Evolutionary conservation across 495 filamentous ascomycete species (phyloP), one percentile per base, ranked within the genome.

Genomic region (Podospora sp.): DNA sequence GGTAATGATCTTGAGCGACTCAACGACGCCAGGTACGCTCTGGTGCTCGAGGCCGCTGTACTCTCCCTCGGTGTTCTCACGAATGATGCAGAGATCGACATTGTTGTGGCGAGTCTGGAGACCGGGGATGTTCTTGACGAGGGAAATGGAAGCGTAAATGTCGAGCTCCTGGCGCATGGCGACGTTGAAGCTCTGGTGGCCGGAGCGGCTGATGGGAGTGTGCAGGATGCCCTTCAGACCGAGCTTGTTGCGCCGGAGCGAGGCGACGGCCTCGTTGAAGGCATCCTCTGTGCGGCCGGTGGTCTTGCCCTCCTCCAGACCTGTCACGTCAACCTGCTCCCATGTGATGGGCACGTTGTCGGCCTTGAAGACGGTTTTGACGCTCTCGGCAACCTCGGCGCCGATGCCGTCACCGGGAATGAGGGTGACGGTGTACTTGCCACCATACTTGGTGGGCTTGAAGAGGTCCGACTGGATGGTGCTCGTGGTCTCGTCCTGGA

Each of bases 11-110:
- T 99, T 99, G 77, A 99, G 90, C 12, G 95, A 98, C 85, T 99
- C 96, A 71, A 99, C 96, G 73, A 99, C 95, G 69, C 95, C 95
- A 61, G 88, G 86, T 24, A 99, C 95, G 65, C 93, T 96, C 85
- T 99, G 96, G 83, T 99, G 95, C 85, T 99, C 95, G 60, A 99
- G 87, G 55, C 95, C 95, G 52, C 92, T 96, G 85, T 99, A 99
- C 86, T 99, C 95, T 74, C 95, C 95, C 84, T 99, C 95, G 77
- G 95, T 99, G 84, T 99, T 99, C 85, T 99, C 95, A 81, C 95
- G 95, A 80, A 99, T 97, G 79, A 99, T 97, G 88, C 93, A 96
- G 64, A 99, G 87, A 77, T 99, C 96, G 78, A 99, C 91, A 77
- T 94, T 87, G 74, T 96, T 89, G 85, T 99, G 95, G 75, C 95